phyloP scores from a whole-genome alignment of 352 stramenopile genomes.

The Pythium folliculosum region DNA sequence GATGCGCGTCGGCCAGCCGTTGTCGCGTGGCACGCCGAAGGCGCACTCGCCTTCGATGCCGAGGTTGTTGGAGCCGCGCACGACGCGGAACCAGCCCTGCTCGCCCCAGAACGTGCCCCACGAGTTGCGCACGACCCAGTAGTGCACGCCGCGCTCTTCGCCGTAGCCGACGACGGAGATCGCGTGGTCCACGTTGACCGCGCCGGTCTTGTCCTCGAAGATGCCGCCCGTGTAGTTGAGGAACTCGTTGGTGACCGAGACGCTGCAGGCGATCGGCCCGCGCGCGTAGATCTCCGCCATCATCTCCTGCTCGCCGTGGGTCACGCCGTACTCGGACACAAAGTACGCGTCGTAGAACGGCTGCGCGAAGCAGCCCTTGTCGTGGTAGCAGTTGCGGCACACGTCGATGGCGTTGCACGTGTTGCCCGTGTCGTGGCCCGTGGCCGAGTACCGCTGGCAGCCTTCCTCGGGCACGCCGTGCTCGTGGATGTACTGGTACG shows the following conservation, averaged over 20 bases:
- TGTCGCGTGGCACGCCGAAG: constrained; percentile 88
- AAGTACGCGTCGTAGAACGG: constrained; percentile 94
- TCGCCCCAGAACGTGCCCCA: constrained; percentile 95
- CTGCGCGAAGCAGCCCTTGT: constrained; percentile 87
- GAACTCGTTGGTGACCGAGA: constrained; percentile 90
- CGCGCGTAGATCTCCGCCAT: constrained; percentile 97
- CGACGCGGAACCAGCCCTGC: constrained; percentile 94
- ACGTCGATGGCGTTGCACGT: constrained; percentile 87
- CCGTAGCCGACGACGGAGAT: constrained; percentile 97
- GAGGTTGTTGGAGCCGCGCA: constrained; percentile 91
- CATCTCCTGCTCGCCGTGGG: constrained; percentile 91
- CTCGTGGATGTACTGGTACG: constrained; percentile 93
- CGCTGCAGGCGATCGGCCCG: constrained; percentile 93
- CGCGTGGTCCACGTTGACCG: constrained; percentile 82
- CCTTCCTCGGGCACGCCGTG: constrained; percentile 94
- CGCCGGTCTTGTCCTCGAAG: constrained; percentile 90
- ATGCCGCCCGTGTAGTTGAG: constrained; percentile 94
- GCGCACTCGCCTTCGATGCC: constrained; percentile 93
- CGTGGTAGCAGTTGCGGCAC: constrained; percentile 91
- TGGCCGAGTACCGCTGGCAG: constrained; percentile 93
- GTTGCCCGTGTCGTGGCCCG: constrained; percentile 89
- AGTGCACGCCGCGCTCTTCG: constrained; percentile 82
- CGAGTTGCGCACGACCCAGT: constrained; percentile 97
- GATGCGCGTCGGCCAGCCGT: constrained; percentile 69
- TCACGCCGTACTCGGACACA: constrained; percentile 94